Evolutionary conservation across 805 yeast genomes (phyloP), one percentile per base, ranked within the genome.

Genomic region (Metschnikowia chrysomelidarum): DNA sequence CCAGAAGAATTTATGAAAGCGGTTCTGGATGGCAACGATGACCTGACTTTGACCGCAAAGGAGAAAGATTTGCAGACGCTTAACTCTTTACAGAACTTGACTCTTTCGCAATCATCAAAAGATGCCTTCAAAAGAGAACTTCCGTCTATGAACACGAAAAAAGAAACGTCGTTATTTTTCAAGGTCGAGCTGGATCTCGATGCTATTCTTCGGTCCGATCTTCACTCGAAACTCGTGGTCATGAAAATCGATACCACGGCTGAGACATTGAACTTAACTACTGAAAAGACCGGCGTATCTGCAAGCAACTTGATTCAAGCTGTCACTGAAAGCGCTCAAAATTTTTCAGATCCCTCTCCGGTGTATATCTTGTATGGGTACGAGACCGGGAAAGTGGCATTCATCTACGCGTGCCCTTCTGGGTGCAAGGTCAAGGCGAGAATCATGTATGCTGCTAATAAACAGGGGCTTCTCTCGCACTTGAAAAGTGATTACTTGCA

Each of bases 361-460:
- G 51, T 51, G 23, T 88, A 78, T 56, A 75, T 76, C 19, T 45
- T 85, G 17, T 73, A 73, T 53, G 71, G 65, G 31, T 65, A 65
- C 42, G 60, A 62, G 2, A 47, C 46, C 6, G 60, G 55, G 2
- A 58, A 67, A 28, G 49, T 51, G 24, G 76, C 75, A 21, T 88
- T 91, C 57, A 76, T 89, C 20, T 87, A 87, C 56, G 73, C 91
- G 6, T 89, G 96, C 59, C 98, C 98, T 3, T 78, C 94, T 0
- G 88, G 89, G 1, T 82, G 96, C 27, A 81, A 80, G 60, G 93
- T 93, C 25, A 84, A 82, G 58, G 93, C 88, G 34, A 75, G 98
- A 50, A 91, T 91, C 97, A 58, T 88, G 32, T 87, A 88, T 53
- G 98, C 98, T 1, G 76, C 95, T 3, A 82, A 82, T 43, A 82